Evolutionary conservation across 2,329 filamentous ascomycete genomes (phyloP), one percentile per base, ranked within the genome.

Genomic region (Talaromyces albobiverticillius): DNA sequence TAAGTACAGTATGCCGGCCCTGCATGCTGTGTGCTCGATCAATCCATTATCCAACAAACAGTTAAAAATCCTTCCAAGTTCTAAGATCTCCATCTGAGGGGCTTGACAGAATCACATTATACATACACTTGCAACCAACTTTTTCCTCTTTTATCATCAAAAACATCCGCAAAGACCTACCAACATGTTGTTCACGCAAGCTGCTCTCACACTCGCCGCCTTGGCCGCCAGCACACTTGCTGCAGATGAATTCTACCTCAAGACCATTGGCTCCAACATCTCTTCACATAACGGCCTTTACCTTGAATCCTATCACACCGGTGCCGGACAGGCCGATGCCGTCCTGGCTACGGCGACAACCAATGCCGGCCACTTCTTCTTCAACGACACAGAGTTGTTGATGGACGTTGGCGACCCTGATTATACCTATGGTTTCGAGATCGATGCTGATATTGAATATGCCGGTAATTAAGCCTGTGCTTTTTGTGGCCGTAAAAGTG

Each of bases 271-370:
- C 11, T 60, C 66, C 9, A 51, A 54, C 20, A 62, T 65, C 46
- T 20, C 58, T 0, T 45, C 62, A 1, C 65, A 71, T 57, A 71
- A 72, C 59, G 53, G 68, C 56, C 66, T 72, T 51, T 74, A 68
- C 26, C 61, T 74, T 25, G 64, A 64, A 25, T 60, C 64, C 34
- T 75, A 71, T 58, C 72, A 74, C 62, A 72, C 70, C n/a, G 70
- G 68, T 16, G 71, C 71, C n/a, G 72, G 69, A 13, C 53, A 68
- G 25, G 69, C 66, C 29, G 71, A 73, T 55, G 70, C 69, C 9
- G 70, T 72, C 3, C 61, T 75, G 14, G 61, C 61, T 3, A 36
- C 60, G 2, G 62, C 64, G 20, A 53, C 29, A 1, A 50, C 55
- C 1, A 61, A 38, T 6, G 71, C 69, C 13, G 61, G 57, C 40